Evolutionary conservation across 1,284 basidiomycete genomes (phyloP).

Genomic region (Rhodotorula sp.): DNA sequence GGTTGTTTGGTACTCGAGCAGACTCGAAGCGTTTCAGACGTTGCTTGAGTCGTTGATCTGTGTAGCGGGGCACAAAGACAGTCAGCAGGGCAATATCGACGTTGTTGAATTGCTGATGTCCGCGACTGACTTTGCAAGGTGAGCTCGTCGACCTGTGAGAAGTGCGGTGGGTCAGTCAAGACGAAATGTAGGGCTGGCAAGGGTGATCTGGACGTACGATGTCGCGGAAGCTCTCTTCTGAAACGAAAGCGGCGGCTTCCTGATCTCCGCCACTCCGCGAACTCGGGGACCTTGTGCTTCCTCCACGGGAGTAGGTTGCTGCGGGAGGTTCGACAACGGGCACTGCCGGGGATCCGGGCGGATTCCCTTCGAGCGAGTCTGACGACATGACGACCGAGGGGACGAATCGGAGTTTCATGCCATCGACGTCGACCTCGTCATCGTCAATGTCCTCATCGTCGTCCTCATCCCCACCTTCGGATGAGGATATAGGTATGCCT

Average conservation of each 20-base stretch:
- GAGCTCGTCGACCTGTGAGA: constrained; percentile 27
- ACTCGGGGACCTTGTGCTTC: constrained; percentile 18
- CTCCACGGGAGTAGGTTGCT: constrained; percentile 16
- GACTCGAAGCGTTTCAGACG: constrained; percentile 27
- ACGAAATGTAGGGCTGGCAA: rapidly evolving
- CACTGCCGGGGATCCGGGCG: constrained; percentile 11
- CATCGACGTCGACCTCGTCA: background rate
- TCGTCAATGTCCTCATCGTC: background rate
- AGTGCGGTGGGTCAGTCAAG: background rate
- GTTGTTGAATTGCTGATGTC: rapidly evolving
- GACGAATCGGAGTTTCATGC: too few relatives aligned
- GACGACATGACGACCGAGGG: constrained; percentile 7
- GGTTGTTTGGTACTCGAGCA: constrained; percentile 17
- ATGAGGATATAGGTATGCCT: constrained; percentile 27
- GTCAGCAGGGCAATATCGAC: too few relatives aligned
- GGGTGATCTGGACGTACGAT: constrained; percentile 10
- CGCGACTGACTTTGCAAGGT: constrained; percentile 26
- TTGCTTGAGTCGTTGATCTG: constrained; percentile 28
- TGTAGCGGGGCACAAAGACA: background rate
- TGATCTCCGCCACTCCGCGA: background rate
- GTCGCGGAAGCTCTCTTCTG: constrained; percentile 27
- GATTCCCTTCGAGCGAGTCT: constrained; percentile 22
- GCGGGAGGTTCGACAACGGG: constrained; percentile 3
- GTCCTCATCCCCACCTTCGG: constrained; percentile 9
- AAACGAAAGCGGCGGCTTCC: constrained; percentile 8